phyloP scores from a whole-genome alignment of 176 grass and related monocot genomes.

The Melocanna baccifera region DNA sequence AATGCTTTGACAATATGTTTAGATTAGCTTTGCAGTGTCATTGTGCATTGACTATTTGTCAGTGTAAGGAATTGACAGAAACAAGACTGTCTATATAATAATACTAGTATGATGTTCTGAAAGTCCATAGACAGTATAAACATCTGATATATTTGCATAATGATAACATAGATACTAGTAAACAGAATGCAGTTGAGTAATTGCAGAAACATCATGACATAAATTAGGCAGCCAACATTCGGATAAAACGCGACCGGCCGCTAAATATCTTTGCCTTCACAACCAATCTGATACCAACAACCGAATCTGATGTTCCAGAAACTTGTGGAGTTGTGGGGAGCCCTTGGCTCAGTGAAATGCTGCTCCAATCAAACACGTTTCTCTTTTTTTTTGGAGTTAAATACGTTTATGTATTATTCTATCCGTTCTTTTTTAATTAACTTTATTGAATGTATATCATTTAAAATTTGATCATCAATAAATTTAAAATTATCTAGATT shows the following conservation, averaged over 20 bases:
- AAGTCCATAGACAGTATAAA: background rate
- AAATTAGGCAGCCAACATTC: background rate
- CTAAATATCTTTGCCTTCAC: background rate
- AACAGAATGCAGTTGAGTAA: background rate
- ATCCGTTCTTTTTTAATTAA: too few species aligned
- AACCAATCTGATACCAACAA: background rate
- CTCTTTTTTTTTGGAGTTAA: background rate
- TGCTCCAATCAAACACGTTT: background rate
- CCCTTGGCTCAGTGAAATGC: background rate
- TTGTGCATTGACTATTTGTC: slow-evolving; percentile 1
- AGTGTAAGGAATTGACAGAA: slow-evolving; percentile 3
- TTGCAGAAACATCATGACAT: background rate
- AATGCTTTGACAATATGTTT: slow-evolving; percentile 18
- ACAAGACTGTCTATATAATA: background rate
- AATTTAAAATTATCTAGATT: too few species aligned
- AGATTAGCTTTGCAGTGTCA: background rate
- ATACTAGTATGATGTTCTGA: background rate
- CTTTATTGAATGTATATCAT: too few species aligned
- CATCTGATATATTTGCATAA: background rate
- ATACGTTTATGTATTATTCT: background rate
- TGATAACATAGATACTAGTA: background rate
- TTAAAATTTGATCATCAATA: too few species aligned
- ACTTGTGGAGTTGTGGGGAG: background rate
- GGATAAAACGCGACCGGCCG: background rate
- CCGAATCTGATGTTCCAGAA: background rate